Percentiles rank a stretch among this genome's conserved stretches.
Conservation (phyloP, 106 monocot genomes). For the Gastrodia elata region DNA sequence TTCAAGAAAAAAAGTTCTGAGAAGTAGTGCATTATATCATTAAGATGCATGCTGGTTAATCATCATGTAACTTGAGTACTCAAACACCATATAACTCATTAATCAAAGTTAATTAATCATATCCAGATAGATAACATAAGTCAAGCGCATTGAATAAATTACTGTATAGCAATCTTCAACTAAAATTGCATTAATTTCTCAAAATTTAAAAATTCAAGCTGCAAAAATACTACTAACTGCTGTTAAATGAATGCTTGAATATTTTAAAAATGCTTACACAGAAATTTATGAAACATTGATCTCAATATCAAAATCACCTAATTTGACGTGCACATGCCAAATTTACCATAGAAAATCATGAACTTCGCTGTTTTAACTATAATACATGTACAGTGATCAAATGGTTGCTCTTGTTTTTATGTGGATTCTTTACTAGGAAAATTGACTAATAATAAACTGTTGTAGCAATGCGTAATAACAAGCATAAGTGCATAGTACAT, state of each 20-base stretch:
- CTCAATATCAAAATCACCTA: neutral
- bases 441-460: neutral
- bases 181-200: neutral
- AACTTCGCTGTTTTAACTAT: neutral
- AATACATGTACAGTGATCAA: neutral
- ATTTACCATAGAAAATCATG: neutral
- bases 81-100: no score
- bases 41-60: no score
- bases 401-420: neutral
- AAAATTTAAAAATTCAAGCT: neutral
- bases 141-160: no score
- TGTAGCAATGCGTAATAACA: neutral
- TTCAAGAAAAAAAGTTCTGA: no score
- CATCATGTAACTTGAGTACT: no score
- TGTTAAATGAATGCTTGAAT: neutral
- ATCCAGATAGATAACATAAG: neutral
- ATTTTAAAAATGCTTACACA: neutral
- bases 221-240: neutral
- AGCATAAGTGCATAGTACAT: neutral
- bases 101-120: neutral
- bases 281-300: constrained; percentile 1
- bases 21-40: no score
- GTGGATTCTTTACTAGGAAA: neutral
- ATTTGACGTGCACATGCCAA: neutral
- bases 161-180: no score